Evolutionary conservation across 441 rosid genomes (phyloP).

Genomic region (Gossypium davidsonii): DNA sequence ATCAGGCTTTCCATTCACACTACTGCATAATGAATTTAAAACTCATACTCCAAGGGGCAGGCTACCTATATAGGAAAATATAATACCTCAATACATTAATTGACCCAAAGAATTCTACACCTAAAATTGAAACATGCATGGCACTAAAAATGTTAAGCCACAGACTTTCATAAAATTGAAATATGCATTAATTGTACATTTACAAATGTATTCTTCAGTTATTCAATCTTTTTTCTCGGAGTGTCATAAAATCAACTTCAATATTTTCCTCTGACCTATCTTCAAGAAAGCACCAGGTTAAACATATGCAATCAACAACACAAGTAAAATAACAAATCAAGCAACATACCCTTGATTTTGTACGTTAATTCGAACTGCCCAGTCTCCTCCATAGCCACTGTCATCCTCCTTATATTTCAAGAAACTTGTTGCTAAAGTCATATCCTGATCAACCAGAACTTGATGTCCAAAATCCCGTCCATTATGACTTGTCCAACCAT

Average conservation of each 20-base stretch:
- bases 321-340: constrained; percentile 12
- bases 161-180: not conserved
- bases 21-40: not conserved
- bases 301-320: not conserved
- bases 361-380: constrained; percentile 71
- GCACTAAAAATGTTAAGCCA: not conserved
- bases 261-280: not conserved
- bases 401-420: constrained; percentile 62
- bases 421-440: constrained; percentile 71
- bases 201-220: not conserved
- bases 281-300: not conserved
- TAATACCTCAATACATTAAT: not conserved
- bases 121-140: not conserved
- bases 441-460: constrained; percentile 62
- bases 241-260: not conserved
- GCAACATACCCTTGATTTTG: constrained; percentile 49
- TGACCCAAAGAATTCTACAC: not conserved
- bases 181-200: not conserved
- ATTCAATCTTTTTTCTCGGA: not conserved
- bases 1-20: not conserved
- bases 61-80: not conserved
- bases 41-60: not conserved
- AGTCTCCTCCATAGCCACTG: constrained; percentile 95
- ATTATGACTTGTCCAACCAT: constrained; percentile 88
- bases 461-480: constrained; percentile 90